Conservation (phyloP, 164 flowering plant genomes). For the Vitis rupestris region DNA sequence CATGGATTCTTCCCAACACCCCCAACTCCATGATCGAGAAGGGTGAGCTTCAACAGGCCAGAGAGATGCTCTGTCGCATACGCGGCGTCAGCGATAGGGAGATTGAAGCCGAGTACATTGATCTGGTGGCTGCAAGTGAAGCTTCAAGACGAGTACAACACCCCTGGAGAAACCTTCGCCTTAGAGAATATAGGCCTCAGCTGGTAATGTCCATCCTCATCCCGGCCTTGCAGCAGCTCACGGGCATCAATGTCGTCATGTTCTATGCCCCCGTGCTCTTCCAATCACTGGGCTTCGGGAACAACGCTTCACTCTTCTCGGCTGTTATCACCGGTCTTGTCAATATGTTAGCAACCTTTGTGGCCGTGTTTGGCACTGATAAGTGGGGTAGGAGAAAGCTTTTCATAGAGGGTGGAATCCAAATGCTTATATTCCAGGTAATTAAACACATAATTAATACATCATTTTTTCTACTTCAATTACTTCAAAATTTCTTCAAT, state of each 20-base stretch:
- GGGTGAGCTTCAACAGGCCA: slow-evolving; percentile 11
- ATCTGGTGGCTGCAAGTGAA: slow-evolving; percentile 13
- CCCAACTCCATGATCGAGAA: slow-evolving; percentile 22
- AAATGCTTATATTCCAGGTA: slow-evolving; percentile 23
- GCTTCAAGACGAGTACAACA: slow-evolving; percentile 9
- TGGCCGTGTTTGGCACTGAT: slow-evolving; percentile 12
- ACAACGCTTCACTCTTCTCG: slow-evolving; percentile 15
- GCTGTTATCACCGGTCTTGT: slow-evolving; percentile 22
- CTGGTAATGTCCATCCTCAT: slow-evolving; percentile 11
- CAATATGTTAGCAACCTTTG: slow-evolving; percentile 10
- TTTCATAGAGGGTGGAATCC: slow-evolving; percentile 18
- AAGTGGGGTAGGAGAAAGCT: slow-evolving; percentile 17
- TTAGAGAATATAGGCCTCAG: slow-evolving; percentile 17
- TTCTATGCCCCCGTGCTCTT: slow-evolving; percentile 22
- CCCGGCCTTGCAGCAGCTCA: slow-evolving; percentile 21
- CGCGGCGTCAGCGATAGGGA: slow-evolving; percentile 10
- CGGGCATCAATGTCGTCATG: slow-evolving; percentile 21
- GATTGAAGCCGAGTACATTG: slow-evolving; percentile 15
- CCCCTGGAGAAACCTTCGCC: slow-evolving; percentile 11
- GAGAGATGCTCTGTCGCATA: neutral
- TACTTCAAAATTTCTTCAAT: too few species aligned
- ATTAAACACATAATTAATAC: too few species aligned
- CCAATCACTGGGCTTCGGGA: slow-evolving; percentile 16
- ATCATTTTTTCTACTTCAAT: too few species aligned
- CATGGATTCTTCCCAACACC: slow-evolving; percentile 10